Conservation (phyloP, 208 protist species). For the Herpetomonas samuelpessoai region DNA sequence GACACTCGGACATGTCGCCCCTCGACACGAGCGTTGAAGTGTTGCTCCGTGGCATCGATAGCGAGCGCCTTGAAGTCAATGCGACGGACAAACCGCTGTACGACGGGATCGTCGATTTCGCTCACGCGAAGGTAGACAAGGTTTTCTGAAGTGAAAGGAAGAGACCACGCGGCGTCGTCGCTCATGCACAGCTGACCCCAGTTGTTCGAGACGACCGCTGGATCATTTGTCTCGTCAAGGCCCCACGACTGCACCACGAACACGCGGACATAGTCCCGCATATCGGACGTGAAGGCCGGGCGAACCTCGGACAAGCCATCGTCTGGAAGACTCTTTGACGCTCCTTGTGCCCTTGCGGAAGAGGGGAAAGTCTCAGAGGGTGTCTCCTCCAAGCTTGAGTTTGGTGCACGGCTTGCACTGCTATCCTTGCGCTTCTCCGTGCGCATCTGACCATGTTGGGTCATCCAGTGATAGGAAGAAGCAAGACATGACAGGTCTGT, state of each 20-base stretch:
- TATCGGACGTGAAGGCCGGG: not conserved
- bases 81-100: not conserved
- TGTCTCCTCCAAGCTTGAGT: too few relatives aligned
- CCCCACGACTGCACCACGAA: not conserved
- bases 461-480: not conserved
- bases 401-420: too few relatives aligned
- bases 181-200: constrained; percentile 16
- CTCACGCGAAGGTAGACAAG: constrained; percentile 7
- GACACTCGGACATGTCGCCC: too few relatives aligned
- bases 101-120: not conserved
- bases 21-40: too few relatives aligned
- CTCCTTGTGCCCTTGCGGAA: too few relatives aligned
- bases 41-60: not conserved
- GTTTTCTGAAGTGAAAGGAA: not conserved
- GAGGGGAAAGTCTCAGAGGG: too few relatives aligned
- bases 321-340: not conserved
- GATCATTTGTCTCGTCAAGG: constrained; percentile 1
- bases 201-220: constrained; percentile 17
- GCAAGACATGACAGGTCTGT: not conserved
- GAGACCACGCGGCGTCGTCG: constrained; percentile 11
- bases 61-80: not conserved
- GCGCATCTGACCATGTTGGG: not conserved
- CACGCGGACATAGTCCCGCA: not conserved
- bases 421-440: too few relatives aligned
- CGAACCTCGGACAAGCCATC: not conserved